These are phyloP conservation scores for Lactarius deliciosus DNA, from an alignment of 768 basidiomycete genomes.

Conservation along the genomic window DNA sequence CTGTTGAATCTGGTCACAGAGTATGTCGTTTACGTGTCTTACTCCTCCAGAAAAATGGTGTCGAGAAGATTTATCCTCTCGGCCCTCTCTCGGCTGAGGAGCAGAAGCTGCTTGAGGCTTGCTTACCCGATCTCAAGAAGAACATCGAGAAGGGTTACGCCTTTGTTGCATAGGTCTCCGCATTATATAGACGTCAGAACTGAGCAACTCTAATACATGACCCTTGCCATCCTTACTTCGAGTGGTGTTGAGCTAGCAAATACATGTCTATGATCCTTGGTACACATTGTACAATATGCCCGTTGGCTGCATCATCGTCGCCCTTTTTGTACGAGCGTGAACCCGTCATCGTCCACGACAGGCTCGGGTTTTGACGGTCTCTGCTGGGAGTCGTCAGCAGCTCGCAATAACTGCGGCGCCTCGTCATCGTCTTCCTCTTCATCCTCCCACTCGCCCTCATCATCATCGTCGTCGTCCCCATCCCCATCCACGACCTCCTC, in stretches of 20 bases:
- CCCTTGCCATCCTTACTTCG: constrained; percentile 11
- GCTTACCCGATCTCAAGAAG: constrained; percentile 91
- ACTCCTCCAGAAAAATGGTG: constrained; percentile 65
- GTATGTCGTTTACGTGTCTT: constrained; percentile 20
- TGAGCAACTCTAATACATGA: constrained; percentile 22
- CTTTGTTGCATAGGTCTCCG: constrained; percentile 49
- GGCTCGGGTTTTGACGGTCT: constrained; percentile 50
- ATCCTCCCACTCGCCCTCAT: constrained; percentile 42
- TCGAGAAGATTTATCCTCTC: constrained; percentile 87
- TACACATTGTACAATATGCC: constrained; percentile 18
- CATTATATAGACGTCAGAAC: constrained; percentile 22
- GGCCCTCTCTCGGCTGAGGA: constrained; percentile 80
- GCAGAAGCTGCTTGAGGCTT: constrained; percentile 81
- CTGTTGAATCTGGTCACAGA: constrained; percentile 12
- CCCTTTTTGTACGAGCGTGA: constrained; percentile 71
- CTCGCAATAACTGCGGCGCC: constrained; percentile 56
- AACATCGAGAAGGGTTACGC: constrained; percentile 95
- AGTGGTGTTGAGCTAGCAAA: constrained; percentile 10
- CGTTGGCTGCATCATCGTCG: constrained; percentile 29
- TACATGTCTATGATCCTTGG: not conserved
- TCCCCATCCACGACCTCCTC: constrained; percentile 43
- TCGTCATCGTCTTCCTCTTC: constrained; percentile 45
- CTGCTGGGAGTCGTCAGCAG: constrained; percentile 31
- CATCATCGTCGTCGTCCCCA: constrained; percentile 45
- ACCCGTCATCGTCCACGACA: constrained; percentile 89